Base-by-base conservation (phyloP, 208 protist species). In the Leishmania amazonensis region DNA sequence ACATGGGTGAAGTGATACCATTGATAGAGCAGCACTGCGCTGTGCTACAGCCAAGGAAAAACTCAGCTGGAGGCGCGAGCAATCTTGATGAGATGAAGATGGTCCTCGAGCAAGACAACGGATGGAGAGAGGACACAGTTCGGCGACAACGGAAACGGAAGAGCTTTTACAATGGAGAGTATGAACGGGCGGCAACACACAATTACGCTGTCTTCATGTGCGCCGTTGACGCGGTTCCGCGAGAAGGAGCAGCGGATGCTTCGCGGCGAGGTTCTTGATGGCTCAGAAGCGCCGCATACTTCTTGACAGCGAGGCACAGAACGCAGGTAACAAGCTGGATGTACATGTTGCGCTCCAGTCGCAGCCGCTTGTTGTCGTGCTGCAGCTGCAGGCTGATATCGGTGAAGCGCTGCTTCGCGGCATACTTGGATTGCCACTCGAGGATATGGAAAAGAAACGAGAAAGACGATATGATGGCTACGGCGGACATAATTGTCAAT, bases 281-380 rank as follows among this genome's bases (percentile, higher is more conserved):
- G 19, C 35, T 42, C 15, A 77, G 75, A 13, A 84, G 68, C 13
- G 76, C 67, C 0, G 75, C 75, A 54, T 35, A 79, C 75, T 85
- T 91, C 81, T 91, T 93, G 24, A 95, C 79, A 3, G 91, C 72
- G 31, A 91, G 83, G 75, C 91, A 90, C 21, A 91, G 65, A 9
- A 91, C 81, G 35, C 83, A 92, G 15, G 83, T 87, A 21, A 88
- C 76, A 21, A 90, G 84, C 47, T 95, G 91, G 65, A 95, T 92
- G 83, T 95, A 95, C 80, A 95, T 89, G 76, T 95, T 95, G 31
- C 91, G 85, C 64, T 95, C 91, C 51, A 89, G 38, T 0, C 91
- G 81, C 68, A 90, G 80, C 28, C 90, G 87, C 75, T 87, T 95
- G 51, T 83, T 87, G 57, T 95, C 91, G 85, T 91, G 84, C 71